Evolutionary conservation across 176 grass and related monocot genomes (phyloP).

Genomic region (Areca catechu): DNA sequence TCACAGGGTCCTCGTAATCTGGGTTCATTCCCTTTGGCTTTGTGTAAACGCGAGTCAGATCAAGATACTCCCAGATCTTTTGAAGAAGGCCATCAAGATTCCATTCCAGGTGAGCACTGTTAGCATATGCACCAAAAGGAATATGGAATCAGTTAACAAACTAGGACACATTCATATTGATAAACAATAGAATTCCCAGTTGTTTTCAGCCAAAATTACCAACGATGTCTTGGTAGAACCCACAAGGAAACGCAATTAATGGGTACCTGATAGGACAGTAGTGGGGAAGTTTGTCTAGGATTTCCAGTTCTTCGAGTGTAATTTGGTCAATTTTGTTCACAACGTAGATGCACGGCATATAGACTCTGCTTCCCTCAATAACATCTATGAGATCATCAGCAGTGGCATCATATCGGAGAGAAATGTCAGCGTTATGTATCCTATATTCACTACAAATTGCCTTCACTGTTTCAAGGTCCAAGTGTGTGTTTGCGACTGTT

Average conservation of each 20-base stretch:
- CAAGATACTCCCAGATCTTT: conserved; percentile 90
- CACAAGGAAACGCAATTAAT: no score
- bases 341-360: conserved; percentile 91
- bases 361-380: conserved; percentile 92
- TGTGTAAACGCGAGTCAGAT: conserved; percentile 89
- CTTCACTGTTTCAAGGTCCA: conserved; percentile 96
- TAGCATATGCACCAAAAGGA: neutral
- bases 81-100: conserved; percentile 86
- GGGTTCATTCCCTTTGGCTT: conserved; percentile 94
- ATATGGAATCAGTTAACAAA: neutral
- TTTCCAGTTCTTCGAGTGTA: conserved; percentile 92
- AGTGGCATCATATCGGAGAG: conserved; percentile 83
- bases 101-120: conserved; percentile 86
- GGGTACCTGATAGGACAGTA: conserved; percentile 84
- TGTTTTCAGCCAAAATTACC: no score
- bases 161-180: no score
- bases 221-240: no score
- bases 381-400: conserved; percentile 98
- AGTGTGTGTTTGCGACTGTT: conserved; percentile 68
- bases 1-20: conserved; percentile 95
- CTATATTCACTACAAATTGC: conserved; percentile 95
- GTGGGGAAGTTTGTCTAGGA: conserved; percentile 94
- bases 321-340: conserved; percentile 98
- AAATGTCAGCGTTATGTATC: conserved; percentile 93
- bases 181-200: no score